Conservation (phyloP, 495 filamentous ascomycete genomes). For the Physcia stellaris region DNA sequence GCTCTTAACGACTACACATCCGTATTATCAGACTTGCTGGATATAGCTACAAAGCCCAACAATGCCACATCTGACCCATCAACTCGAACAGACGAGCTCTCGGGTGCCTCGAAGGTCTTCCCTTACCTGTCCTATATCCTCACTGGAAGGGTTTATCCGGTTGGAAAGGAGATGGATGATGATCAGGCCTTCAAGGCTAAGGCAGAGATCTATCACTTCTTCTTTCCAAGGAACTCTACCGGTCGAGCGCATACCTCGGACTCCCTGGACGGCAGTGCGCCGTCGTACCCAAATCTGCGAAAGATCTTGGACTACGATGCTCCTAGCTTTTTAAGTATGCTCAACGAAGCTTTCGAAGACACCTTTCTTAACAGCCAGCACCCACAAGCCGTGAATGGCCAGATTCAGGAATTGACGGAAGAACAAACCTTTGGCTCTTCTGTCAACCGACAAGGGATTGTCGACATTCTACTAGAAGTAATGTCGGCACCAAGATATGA, state of each 20-base stretch:
- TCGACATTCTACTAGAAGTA: conserved; percentile 78
- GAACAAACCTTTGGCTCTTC: conserved; percentile 54
- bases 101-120: conserved; percentile 80
- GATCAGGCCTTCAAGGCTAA: conserved; percentile 61
- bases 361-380: conserved; percentile 71
- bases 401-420: conserved; percentile 36
- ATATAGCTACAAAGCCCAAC: conserved; percentile 40
- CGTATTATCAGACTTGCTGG: conserved; percentile 70
- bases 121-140: conserved; percentile 89
- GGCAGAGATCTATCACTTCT: conserved; percentile 75
- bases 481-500: conserved; percentile 64
- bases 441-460: conserved; percentile 79
- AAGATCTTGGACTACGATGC: conserved; percentile 79
- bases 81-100: conserved; percentile 5
- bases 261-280: conserved; percentile 35
- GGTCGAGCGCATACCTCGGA: conserved; percentile 16
- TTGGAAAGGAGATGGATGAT: conserved; percentile 58
- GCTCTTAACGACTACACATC: conserved; percentile 81
- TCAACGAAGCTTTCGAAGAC: conserved; percentile 97
- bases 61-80: conserved; percentile 18
- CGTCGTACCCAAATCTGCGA: conserved; percentile 65
- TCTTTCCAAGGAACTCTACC: conserved; percentile 70
- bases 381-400: conserved; percentile 40
- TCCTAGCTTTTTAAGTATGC: conserved; percentile 80
- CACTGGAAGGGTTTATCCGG: conserved; percentile 83